A percentile compares a stretch with the other conserved stretches of the same genome.
phyloP scores from a whole-genome alignment of 179 eudicot species.

The Nepenthes alata region DNA sequence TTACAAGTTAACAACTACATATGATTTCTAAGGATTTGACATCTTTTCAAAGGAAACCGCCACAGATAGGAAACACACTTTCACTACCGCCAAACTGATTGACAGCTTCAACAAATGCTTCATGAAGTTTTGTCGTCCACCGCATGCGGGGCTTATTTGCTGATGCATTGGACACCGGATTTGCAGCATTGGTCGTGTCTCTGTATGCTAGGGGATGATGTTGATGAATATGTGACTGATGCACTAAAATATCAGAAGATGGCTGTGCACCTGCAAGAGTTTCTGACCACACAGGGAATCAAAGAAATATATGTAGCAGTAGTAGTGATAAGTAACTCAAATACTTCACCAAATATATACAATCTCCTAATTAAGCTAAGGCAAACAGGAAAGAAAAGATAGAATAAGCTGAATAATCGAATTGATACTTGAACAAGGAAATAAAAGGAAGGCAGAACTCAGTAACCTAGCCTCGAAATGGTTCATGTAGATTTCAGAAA shows the following conservation, averaged over 20 bases:
- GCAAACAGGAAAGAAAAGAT: too few species aligned
- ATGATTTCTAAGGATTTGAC: not conserved
- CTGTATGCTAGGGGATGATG: slow-evolving; percentile 20
- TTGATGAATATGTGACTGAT: slow-evolving; percentile 19
- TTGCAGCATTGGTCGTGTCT: slow-evolving; percentile 17
- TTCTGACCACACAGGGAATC: too few species aligned
- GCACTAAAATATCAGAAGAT: slow-evolving; percentile 17
- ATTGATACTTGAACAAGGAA: too few species aligned
- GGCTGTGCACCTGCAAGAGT: slow-evolving; percentile 15
- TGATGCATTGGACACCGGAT: slow-evolving; percentile 14
- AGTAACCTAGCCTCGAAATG: too few species aligned
- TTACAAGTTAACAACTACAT: slow-evolving; percentile 4
- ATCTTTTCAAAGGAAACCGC: not conserved
- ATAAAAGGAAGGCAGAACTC: too few species aligned
- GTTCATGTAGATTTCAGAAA: too few species aligned
- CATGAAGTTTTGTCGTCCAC: slow-evolving; percentile 37
- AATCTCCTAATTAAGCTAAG: too few species aligned
- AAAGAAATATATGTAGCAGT: too few species aligned
- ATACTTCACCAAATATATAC: too few species aligned
- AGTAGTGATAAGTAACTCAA: too few species aligned
- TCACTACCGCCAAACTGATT: slow-evolving; percentile 46
- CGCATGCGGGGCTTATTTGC: slow-evolving; percentile 43
- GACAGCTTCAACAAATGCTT: slow-evolving; percentile 20
- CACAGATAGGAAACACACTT: slow-evolving; percentile 22
- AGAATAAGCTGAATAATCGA: too few species aligned